phyloP scores from a whole-genome alignment of 129 eudicot species.

The Calendula officinalis region DNA sequence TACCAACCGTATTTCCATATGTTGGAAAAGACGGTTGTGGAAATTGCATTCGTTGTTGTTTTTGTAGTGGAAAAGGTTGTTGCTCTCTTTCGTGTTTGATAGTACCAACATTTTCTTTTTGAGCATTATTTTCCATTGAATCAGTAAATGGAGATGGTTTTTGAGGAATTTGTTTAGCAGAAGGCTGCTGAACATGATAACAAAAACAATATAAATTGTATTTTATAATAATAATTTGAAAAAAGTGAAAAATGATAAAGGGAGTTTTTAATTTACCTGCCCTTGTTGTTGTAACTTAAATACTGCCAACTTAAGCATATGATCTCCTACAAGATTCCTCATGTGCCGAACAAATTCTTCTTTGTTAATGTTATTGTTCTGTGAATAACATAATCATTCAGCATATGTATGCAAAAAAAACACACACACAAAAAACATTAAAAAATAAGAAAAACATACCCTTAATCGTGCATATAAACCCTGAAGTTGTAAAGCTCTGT shows the following conservation, averaged over 20 bases:
- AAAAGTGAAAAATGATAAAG: too few species aligned
- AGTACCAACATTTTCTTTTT: slow-evolving; percentile 33
- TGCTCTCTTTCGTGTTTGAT: background rate
- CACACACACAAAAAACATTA: background rate
- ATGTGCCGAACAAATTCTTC: slow-evolving; percentile 69
- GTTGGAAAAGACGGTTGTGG: slow-evolving; percentile 3
- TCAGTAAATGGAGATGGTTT: slow-evolving; percentile 26
- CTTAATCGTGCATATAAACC: slow-evolving; percentile 57
- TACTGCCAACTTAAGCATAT: slow-evolving; percentile 80
- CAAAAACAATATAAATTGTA: background rate
- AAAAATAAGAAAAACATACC: slow-evolving; percentile 31
- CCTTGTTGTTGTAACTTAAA: slow-evolving; percentile 71
- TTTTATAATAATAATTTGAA: background rate
- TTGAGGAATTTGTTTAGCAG: slow-evolving; percentile 40
- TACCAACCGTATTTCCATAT: slow-evolving; percentile 38
- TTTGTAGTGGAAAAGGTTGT: too few species aligned
- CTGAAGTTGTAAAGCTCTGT: slow-evolving; percentile 78
- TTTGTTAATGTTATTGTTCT: slow-evolving; percentile 72
- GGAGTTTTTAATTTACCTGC: slow-evolving; percentile 52
- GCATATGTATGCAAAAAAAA: background rate
- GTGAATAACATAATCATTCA: slow-evolving; percentile 26
- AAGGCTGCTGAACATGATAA: slow-evolving; percentile 31
- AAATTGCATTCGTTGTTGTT: slow-evolving; percentile 48
- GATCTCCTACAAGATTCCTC: slow-evolving; percentile 86
- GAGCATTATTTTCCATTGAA: slow-evolving; percentile 36